Evolutionary conservation across 116 monocot species (phyloP).

Genomic region (Iris pallida): DNA sequence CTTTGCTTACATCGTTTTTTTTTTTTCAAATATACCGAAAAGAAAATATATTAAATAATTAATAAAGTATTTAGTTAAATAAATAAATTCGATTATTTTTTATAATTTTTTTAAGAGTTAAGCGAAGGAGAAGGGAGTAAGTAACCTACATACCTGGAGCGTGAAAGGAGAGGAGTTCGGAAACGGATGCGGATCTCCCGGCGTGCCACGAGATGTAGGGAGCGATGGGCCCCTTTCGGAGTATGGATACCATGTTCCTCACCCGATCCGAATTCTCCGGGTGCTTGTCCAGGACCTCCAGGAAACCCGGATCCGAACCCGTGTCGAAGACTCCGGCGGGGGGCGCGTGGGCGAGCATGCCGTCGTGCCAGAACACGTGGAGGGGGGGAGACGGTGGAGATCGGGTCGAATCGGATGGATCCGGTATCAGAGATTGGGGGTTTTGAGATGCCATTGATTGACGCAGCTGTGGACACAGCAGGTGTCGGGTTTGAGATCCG

Average conservation of each 20-base stretch:
- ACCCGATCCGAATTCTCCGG: constrained; percentile 90
- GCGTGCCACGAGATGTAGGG: constrained; percentile 57
- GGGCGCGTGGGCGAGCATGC: constrained; percentile 68
- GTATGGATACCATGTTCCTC: constrained; percentile 82
- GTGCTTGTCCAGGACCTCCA: constrained; percentile 82
- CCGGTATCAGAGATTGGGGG: background rate
- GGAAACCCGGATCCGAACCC: constrained; percentile 73
- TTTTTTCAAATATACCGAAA: too few species aligned
- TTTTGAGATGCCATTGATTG: too few species aligned
- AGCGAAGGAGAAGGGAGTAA: too few species aligned
- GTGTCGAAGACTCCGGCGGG: constrained; percentile 75
- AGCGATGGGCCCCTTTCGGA: constrained; percentile 74
- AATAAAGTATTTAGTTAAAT: background rate
- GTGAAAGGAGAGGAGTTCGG: constrained; percentile 91
- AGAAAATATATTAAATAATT: background rate
- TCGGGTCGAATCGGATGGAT: constrained; percentile 10
- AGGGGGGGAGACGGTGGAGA: constrained; percentile 21
- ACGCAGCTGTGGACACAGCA: too few species aligned
- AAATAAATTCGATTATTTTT: background rate
- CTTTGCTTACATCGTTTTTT: too few species aligned
- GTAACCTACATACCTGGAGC: too few species aligned
- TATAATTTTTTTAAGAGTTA: background rate
- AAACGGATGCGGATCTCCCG: constrained; percentile 43
- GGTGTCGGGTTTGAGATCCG: too few species aligned
- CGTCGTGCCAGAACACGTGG: constrained; percentile 81